Evolutionary conservation across 805 yeast genomes (phyloP), one percentile per base, ranked within the genome.

Genomic region (Saturnispora ahearnii): DNA sequence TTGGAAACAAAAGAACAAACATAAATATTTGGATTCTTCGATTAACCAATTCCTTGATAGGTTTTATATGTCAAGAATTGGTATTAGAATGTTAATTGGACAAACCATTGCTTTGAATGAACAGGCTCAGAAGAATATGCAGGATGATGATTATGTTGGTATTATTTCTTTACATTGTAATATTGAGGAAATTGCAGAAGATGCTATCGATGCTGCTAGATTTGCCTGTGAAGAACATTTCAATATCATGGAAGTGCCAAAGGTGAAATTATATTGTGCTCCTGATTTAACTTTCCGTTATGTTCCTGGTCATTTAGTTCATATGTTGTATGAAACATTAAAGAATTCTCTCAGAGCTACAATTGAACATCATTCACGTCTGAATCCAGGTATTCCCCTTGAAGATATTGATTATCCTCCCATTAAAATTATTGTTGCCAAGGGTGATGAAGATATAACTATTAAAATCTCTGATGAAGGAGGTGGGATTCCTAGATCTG

Each of bases 21-120:
- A 41, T 56, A 58, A 65, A 36, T 70, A 76, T 30, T 81, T 85
- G 37, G 87, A 85, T 60, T 74, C 81, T 48, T 78, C 87, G 11
- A 80, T 89, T 33, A 96, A 89, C 66, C 74, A 80, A 13, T 88
- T 89, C 61, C 70, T 88, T 54, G 96, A 89, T 67, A 67, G 93
- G 31, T 88, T 88, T 62, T 88, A 89, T 70, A 82, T 88, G 89
- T 82, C 88, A 48, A 74, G 96, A 51, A 89, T 89, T 54, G 96
- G 96, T 2, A 89, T 89, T 53, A 76, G 96, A 55, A 89, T 89
- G 95, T 74, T 88, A 38, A 86, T 88, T 60, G 96, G 96, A n/a
- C 96, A 88, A 68, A 95, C 88, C 59, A 83, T 88, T 55, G 91
- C 96, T 1, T 73, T 88, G 46, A 61, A 62, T 40, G 59, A 59